These are phyloP conservation scores for Tremellales sp. DNA, from an alignment of 1,284 basidiomycete genomes.

Conservation along the genomic window DNA sequence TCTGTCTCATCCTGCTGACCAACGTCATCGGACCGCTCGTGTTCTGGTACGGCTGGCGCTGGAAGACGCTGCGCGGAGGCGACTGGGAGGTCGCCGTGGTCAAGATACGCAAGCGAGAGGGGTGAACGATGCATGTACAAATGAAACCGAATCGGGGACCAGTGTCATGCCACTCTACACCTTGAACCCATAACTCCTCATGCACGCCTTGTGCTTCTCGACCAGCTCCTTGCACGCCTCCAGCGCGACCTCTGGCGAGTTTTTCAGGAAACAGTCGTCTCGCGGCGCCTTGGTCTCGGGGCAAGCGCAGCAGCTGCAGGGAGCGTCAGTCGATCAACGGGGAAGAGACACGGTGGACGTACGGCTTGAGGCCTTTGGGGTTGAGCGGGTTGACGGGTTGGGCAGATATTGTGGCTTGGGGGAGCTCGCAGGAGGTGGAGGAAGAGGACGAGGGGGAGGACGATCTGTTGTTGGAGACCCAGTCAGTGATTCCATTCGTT, in stretches of 20 bases:
- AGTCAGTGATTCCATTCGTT: too few relatives aligned
- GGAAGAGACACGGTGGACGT: conserved; percentile 41
- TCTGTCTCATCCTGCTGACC: conserved; percentile 21
- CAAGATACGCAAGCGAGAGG: conserved; percentile 25
- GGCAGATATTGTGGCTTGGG: conserved; percentile 9
- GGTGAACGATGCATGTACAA: conserved; percentile 8
- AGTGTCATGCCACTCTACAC: conserved; percentile 50
- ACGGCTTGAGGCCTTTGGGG: conserved; percentile 88
- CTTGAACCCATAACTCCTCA: conserved; percentile 83
- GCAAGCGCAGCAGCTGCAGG: conserved; percentile 80
- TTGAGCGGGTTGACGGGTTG: conserved; percentile 67
- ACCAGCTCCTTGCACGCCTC: conserved; percentile 78
- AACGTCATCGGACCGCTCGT: conserved; percentile 38
- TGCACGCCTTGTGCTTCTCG: conserved; percentile 78
- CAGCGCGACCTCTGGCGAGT: conserved; percentile 63
- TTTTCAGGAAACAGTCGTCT: conserved; percentile 88
- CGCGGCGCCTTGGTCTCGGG: conserved; percentile 85
- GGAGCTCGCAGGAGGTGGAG: conserved; percentile 14
- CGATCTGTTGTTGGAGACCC: too few relatives aligned
- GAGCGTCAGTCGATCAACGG: background rate
- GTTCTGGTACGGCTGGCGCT: conserved; percentile 43
- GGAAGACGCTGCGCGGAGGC: conserved; percentile 39
- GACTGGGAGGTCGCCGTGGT: conserved; percentile 44
- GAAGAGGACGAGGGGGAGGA: background rate
- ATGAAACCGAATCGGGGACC: background rate